Conservation (phyloP, 2,329 filamentous ascomycete genomes). For the Fusarium pininemorale region DNA sequence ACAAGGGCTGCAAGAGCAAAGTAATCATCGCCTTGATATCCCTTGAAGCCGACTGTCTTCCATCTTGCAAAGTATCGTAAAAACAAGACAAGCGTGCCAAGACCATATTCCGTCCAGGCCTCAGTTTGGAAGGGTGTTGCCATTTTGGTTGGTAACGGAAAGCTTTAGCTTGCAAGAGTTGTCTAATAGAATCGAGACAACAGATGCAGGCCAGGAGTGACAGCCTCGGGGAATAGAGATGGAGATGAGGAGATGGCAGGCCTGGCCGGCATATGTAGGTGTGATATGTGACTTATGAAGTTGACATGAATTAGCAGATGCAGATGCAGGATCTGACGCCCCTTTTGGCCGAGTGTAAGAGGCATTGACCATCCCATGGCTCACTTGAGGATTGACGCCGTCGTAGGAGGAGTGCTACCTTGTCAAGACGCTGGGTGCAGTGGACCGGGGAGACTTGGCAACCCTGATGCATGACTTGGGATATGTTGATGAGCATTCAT, state of each 20-base stretch:
- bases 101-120: constrained; percentile 55
- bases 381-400: neutral
- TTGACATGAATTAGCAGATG: neutral
- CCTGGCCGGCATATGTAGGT: neutral
- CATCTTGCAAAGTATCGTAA: constrained; percentile 51
- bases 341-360: constrained; percentile 5
- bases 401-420: neutral
- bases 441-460: neutral
- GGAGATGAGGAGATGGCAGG: neutral
- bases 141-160: constrained; percentile 14
- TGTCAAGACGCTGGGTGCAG: neutral
- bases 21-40: constrained; percentile 55
- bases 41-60: constrained; percentile 51
- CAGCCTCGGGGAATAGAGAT: neutral
- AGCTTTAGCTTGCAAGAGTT: neutral
- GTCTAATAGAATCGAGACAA: neutral
- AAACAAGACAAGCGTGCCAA: constrained; percentile 50
- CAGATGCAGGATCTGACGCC: neutral
- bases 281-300: neutral
- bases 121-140: constrained; percentile 55
- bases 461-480: neutral
- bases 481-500: neutral
- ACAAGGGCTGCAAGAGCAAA: constrained; percentile 50
- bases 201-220: neutral
- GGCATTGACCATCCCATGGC: constrained; percentile 16